These are phyloP conservation scores for Fusarium keratoplasticum DNA, from an alignment of 2,329 filamentous ascomycete species.

Conservation along the genomic window DNA sequence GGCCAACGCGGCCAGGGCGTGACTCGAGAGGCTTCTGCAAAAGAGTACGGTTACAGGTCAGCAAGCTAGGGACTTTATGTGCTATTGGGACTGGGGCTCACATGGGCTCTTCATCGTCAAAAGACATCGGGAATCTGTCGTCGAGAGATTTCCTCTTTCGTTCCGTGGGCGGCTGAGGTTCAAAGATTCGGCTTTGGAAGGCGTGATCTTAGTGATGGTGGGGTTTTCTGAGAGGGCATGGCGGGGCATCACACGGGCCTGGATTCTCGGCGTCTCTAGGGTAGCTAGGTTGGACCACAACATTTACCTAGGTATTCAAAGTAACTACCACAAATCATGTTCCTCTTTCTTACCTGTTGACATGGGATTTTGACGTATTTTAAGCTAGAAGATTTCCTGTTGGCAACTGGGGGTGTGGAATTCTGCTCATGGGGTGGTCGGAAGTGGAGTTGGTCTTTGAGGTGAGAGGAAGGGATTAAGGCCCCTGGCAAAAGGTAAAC, in stretches of 20 bases:
- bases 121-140: constrained; percentile 38
- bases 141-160: constrained; percentile 5
- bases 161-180: background rate
- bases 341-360: background rate
- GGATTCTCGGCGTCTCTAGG: constrained; percentile 23
- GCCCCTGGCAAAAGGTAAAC: too few relatives aligned
- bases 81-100: constrained; percentile 37
- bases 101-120: constrained; percentile 62
- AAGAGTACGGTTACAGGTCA: constrained; percentile 6
- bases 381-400: too few relatives aligned
- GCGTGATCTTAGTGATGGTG: background rate
- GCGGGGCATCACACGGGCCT: constrained; percentile 26
- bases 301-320: background rate
- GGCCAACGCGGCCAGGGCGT: constrained; percentile 75
- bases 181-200: background rate
- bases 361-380: too few relatives aligned
- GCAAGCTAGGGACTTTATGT: background rate
- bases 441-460: background rate
- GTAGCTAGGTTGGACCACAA: constrained; percentile 8
- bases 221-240: constrained; percentile 23
- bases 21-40: constrained; percentile 67
- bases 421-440: background rate
- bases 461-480: background rate
- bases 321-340: background rate
- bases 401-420: background rate